phyloP scores from a whole-genome alignment of 2,329 filamentous ascomycete genomes.

The Paraphaeosphaeria sporulosa region DNA sequence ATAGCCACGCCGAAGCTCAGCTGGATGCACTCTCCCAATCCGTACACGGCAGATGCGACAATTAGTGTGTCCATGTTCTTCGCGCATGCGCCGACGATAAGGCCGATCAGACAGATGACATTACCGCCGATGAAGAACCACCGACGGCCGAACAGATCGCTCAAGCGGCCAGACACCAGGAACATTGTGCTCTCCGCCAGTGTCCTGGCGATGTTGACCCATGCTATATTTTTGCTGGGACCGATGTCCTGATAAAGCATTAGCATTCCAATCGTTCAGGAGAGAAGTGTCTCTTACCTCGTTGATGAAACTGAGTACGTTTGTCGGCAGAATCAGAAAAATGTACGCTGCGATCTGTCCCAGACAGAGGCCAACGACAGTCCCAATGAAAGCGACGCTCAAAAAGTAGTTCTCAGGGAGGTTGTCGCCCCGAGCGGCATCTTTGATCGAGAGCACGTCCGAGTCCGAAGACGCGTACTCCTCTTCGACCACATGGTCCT shows the following conservation, averaged over 20 bases:
- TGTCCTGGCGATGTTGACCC: conserved; percentile 22
- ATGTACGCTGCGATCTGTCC: conserved; percentile 22
- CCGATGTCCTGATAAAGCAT: conserved; percentile 16
- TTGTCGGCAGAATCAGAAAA: conserved; percentile 25
- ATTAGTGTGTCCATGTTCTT: conserved; percentile 21
- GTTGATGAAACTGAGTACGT: conserved; percentile 19
- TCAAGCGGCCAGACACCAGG: conserved; percentile 19
- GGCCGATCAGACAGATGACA: conserved; percentile 18
- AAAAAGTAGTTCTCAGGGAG: conserved; percentile 20
- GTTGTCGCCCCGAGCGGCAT: conserved; percentile 21
- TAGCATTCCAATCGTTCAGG: neutral
- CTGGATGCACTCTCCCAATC: conserved; percentile 24
- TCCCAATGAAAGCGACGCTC: conserved; percentile 21
- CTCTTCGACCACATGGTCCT: conserved; percentile 15
- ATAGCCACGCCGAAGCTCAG: conserved; percentile 23
- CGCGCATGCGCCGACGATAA: conserved; percentile 21
- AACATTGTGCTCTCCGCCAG: conserved; percentile 21
- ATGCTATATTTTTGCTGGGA: conserved; percentile 16
- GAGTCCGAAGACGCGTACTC: conserved; percentile 15
- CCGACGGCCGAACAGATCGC: conserved; percentile 23
- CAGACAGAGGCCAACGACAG: conserved; percentile 16
- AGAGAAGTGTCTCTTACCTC: neutral
- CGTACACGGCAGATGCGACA: conserved; percentile 19
- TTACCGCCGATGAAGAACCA: conserved; percentile 27
- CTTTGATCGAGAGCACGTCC: conserved; percentile 20